Conservation (phyloP, 2,329 filamentous ascomycete species). For the Fusarium nygamai region DNA sequence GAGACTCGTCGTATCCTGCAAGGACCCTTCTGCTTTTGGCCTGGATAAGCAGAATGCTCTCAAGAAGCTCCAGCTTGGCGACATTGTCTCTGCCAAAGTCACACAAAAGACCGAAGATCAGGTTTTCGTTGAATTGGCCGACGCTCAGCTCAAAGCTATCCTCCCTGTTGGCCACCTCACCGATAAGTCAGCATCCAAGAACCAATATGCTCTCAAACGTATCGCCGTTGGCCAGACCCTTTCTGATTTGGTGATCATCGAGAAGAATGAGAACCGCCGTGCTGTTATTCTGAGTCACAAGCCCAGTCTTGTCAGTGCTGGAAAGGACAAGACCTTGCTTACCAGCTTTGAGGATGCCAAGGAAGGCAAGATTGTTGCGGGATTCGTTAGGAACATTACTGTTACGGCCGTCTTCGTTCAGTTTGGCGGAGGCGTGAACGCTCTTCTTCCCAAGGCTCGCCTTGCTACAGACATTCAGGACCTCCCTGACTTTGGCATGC, state of each 20-base stretch:
- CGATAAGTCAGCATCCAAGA: conserved; percentile 85
- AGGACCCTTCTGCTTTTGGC: conserved; percentile 83
- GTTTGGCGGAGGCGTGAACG: conserved; percentile 81
- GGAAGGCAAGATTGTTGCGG: conserved; percentile 74
- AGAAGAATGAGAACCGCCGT: conserved; percentile 81
- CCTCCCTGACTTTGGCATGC: conserved; percentile 80
- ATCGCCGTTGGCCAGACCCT: conserved; percentile 87
- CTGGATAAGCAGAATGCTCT: conserved; percentile 80
- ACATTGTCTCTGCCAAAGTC: conserved; percentile 80
- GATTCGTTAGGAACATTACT: conserved; percentile 88
- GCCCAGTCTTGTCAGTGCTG: conserved; percentile 80
- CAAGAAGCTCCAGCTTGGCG: conserved; percentile 76
- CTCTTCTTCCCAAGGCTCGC: conserved; percentile 81
- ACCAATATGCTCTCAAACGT: conserved; percentile 78
- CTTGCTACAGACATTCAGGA: conserved; percentile 75
- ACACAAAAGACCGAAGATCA: conserved; percentile 84
- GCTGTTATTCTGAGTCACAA: conserved; percentile 84
- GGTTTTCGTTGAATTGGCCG: conserved; percentile 79
- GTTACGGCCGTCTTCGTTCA: conserved; percentile 86
- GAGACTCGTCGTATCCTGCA: conserved; percentile 90
- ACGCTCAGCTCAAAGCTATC: conserved; percentile 78
- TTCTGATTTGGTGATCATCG: conserved; percentile 83
- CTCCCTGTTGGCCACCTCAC: conserved; percentile 82
- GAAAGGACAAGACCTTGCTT: conserved; percentile 77
- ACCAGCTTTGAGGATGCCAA: conserved; percentile 75